Base-by-base conservation (phyloP, 192 early-diverging fungal species). In the Coemansia sp. region DNA sequence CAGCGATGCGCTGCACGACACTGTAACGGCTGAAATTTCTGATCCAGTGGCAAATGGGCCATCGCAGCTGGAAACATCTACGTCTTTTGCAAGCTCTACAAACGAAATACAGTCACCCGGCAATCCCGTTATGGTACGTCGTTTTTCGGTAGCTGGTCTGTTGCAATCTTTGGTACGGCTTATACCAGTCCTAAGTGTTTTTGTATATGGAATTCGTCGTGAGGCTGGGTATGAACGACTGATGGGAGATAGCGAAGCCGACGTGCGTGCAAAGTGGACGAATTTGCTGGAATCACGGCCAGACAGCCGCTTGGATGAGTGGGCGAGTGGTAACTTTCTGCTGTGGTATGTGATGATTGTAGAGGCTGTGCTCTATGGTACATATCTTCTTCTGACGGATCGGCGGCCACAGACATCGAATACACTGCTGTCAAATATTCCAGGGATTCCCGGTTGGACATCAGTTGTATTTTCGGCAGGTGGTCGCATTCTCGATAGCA, bases 281-380 rank as follows among this genome's bases (percentile, higher is more conserved):
- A 39, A 57, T 23, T 51, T 82, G 67, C 21, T 82, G 61, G 32
- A 14, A 17, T 36, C 67, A 36, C 67, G 72, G 33, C 80, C 74
- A 4, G 80, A 82, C 56, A 59, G 46, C 23, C 70, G 59, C 8
- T 57, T 71, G 22, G 75, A 65, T 6, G 75, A 72, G 63, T 78
- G 75, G 75, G 56, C 74, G 0, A 54, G 39, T 22, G 68, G 74
- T 56, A 71, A 66, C 64, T 70, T 63, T 33, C 60, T 76, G 53
- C 51, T 76, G 30, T 76, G 74, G 74, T 76, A 71, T 30, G 23
- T 69, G 64, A 54, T 76, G 42, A 10, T 76, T 25, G 60, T 76
- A 14, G 74, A 76, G 57, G 29, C 67, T 8, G 51, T 60, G 23
- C 61, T 76, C 51, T 70, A 62, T 39, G 64, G 39, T 1, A 64